These are phyloP conservation scores for Pseudoneurospora amorphoporcata DNA, from an alignment of 495 filamentous ascomycete species.

Conservation along the genomic window DNA sequence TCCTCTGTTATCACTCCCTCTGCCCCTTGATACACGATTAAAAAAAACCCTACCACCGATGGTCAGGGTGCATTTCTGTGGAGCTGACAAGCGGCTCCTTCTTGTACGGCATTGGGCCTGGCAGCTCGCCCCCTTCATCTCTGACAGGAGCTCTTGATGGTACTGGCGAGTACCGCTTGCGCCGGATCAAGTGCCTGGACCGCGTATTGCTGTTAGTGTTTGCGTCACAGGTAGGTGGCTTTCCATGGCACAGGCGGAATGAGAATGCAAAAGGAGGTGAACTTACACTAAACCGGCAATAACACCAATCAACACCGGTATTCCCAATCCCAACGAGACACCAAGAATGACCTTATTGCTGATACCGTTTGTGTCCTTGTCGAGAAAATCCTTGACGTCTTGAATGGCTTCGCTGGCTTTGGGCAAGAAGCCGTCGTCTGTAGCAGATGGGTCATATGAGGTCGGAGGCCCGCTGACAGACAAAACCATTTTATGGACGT, in stretches of 20 bases:
- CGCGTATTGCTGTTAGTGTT: background rate
- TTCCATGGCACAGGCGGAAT: background rate
- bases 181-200: background rate
- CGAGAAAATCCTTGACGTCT: background rate
- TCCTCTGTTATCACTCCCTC: background rate
- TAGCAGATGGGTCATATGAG: conserved; percentile 3
- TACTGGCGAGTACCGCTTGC: background rate
- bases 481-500: background rate
- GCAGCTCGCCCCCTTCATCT: background rate
- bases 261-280: background rate
- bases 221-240: background rate
- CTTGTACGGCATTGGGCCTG: background rate
- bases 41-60: background rate
- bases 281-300: background rate
- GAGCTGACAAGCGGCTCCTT: background rate
- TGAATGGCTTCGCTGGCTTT: background rate
- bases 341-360: background rate
- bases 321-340: background rate
- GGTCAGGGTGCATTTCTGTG: background rate
- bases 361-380: background rate
- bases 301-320: background rate
- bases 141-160: background rate
- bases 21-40: background rate
- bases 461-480: background rate
- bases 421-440: background rate